Percentiles rank a stretch among this genome's conserved stretches.
Conservation (phyloP, 371 early-diverging fungal genomes). For the Umbelopsis sp. region DNA sequence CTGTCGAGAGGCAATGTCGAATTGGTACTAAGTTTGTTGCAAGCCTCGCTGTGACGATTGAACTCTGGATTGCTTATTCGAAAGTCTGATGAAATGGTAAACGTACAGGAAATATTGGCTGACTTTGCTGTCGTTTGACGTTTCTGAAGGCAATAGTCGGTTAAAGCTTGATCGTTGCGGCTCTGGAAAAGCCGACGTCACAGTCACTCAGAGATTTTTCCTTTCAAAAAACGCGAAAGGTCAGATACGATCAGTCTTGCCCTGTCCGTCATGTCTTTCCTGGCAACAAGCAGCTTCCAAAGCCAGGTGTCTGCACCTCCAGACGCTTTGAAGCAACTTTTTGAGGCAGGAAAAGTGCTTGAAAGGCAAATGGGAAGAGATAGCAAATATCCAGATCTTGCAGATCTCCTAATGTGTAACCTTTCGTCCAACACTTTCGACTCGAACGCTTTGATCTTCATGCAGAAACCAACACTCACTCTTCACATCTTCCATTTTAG, state of each 20-base stretch:
- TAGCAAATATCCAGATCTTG: constrained; percentile 48
- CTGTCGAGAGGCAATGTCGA: too few species aligned
- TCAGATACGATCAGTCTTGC: constrained; percentile 8
- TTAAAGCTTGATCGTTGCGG: neutral
- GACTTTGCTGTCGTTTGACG: neutral
- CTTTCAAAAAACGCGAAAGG: constrained; percentile 6
- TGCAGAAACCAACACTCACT: neutral
- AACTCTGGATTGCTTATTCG: too few species aligned
- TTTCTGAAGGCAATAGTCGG: neutral
- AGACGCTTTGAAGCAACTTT: constrained; percentile 19
- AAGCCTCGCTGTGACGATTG: too few species aligned
- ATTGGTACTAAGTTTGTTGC: too few species aligned
- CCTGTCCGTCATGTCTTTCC: constrained; percentile 19
- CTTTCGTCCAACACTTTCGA: neutral
- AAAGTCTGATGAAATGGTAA: too few species aligned
- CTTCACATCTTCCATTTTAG: constrained; percentile 29
- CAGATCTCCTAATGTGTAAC: constrained; percentile 40
- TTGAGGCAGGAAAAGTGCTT: constrained; percentile 44
- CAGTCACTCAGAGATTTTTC: constrained; percentile 1
- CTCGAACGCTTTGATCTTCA: neutral
- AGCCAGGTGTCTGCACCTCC: constrained; percentile 19
- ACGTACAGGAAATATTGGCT: neutral
- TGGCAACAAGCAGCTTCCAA: constrained; percentile 18
- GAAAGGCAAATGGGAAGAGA: constrained; percentile 48
- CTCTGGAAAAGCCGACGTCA: constrained; percentile 12